phyloP scores from a whole-genome alignment of 805 yeast species.

The Jamesozyma lodderae region DNA sequence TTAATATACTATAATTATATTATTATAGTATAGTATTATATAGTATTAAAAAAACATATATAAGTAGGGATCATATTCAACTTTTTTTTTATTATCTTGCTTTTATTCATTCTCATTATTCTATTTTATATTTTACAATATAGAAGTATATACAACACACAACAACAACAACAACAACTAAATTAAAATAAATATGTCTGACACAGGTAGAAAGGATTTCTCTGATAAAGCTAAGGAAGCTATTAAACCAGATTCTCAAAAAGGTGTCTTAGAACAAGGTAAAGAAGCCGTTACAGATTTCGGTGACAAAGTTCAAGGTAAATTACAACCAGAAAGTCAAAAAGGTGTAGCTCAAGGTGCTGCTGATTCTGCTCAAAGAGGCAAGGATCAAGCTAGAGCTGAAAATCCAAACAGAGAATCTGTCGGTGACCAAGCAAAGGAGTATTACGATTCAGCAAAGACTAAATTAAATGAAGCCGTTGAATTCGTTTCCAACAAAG shows the following conservation, averaged over 20 bases:
- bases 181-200: constrained; percentile 30
- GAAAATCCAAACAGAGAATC: constrained; percentile 28
- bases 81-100: too few species aligned
- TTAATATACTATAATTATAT: too few species aligned
- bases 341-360: constrained; percentile 65
- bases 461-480: constrained; percentile 38
- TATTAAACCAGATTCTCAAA: constrained; percentile 62
- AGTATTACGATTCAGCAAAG: constrained; percentile 51
- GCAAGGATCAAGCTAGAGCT: constrained; percentile 41
- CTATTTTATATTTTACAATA: too few species aligned
- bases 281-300: constrained; percentile 61
- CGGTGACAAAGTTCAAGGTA: constrained; percentile 55
- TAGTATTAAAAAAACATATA: too few species aligned
- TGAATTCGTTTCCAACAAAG: constrained; percentile 39
- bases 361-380: constrained; percentile 50
- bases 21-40: too few species aligned
- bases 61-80: too few species aligned
- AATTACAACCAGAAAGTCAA: constrained; percentile 52
- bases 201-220: constrained; percentile 67
- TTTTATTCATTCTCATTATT: too few species aligned
- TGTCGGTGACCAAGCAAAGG: constrained; percentile 46
- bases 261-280: constrained; percentile 53
- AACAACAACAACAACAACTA: constrained; percentile 7
- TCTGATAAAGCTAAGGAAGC: constrained; percentile 59
- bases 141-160: too few species aligned